Evolutionary conservation across 176 grass and related monocot species (phyloP).

Genomic region (Olyra latifolia): DNA sequence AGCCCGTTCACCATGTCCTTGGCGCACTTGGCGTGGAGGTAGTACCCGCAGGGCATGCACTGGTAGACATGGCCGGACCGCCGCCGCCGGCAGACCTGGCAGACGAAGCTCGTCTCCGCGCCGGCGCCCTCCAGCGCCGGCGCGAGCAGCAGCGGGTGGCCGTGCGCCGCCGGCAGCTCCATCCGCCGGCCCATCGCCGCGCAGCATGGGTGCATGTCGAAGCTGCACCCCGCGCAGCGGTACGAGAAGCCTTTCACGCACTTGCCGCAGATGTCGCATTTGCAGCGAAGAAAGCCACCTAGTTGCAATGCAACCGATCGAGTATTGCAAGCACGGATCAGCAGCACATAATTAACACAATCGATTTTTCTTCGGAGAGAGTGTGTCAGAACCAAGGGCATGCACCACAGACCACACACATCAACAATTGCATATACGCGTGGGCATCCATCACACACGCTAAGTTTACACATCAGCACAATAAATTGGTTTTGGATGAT

Average conservation of each 20-base stretch:
- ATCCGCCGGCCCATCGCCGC: conserved; percentile 55
- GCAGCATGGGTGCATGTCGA: conserved; percentile 91
- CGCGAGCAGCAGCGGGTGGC: conserved; percentile 55
- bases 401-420: too few relatives aligned
- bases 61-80: conserved; percentile 58
- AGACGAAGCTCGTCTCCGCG: conserved; percentile 54
- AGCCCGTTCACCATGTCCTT: conserved; percentile 91
- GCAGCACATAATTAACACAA: too few relatives aligned
- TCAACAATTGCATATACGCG: too few relatives aligned
- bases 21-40: conserved; percentile 70
- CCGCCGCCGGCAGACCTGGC: conserved; percentile 58
- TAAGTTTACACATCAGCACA: too few relatives aligned
- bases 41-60: conserved; percentile 73
- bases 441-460: too few relatives aligned
- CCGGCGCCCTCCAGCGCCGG: background rate
- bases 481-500: too few relatives aligned
- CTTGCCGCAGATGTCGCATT: conserved; percentile 79
- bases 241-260: conserved; percentile 60
- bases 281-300: conserved; percentile 68
- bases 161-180: conserved; percentile 59
- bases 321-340: too few relatives aligned
- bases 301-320: background rate
- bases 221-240: conserved; percentile 73
- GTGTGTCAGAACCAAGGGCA: too few relatives aligned
- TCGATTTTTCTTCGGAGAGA: too few relatives aligned